These are phyloP conservation scores for Cryptosporidium viatorum DNA, from an alignment of 169 alveolate genomes.

Conservation along the genomic window DNA sequence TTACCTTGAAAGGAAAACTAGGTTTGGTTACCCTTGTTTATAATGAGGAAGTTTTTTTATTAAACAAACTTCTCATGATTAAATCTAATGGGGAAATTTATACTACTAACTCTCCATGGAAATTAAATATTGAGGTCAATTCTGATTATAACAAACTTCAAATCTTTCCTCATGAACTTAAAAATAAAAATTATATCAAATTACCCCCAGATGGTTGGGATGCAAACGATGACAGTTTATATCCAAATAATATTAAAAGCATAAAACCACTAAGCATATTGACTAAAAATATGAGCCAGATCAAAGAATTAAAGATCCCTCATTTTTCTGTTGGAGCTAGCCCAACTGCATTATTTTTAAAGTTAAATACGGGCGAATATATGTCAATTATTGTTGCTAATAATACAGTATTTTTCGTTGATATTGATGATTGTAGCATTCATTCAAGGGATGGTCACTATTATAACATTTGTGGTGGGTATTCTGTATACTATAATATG, in stretches of 20 bases:
- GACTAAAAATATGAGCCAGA: background rate
- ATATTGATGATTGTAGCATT: conserved; percentile 53
- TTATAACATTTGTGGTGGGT: conserved; percentile 53
- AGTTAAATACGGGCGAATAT: conserved; percentile 62
- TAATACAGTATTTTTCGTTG: conserved; percentile 62
- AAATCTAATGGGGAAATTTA: conserved; percentile 10
- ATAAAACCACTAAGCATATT: conserved; percentile 27
- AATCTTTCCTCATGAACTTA: background rate
- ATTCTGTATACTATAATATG: conserved; percentile 33
- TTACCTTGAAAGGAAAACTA: conserved; percentile 21
- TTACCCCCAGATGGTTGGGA: conserved; percentile 58
- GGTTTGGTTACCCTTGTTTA: conserved; percentile 17
- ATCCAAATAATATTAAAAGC: conserved; percentile 44
- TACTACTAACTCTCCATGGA: conserved; percentile 35
- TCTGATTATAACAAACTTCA: conserved; percentile 35
- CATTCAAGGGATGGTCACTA: conserved; percentile 48
- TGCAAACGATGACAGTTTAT: conserved; percentile 50
- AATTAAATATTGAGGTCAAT: conserved; percentile 24
- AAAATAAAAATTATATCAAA: conserved; percentile 16
- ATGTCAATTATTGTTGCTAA: conserved; percentile 52
- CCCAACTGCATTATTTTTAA: conserved; percentile 53
- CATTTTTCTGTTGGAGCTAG: conserved; percentile 55
- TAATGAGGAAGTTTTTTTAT: conserved; percentile 12
- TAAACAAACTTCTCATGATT: conserved; percentile 14
- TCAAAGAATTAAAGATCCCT: conserved; percentile 25